phyloP scores from a whole-genome alignment of 352 stramenopile species.

The Pythium oligandrum region DNA sequence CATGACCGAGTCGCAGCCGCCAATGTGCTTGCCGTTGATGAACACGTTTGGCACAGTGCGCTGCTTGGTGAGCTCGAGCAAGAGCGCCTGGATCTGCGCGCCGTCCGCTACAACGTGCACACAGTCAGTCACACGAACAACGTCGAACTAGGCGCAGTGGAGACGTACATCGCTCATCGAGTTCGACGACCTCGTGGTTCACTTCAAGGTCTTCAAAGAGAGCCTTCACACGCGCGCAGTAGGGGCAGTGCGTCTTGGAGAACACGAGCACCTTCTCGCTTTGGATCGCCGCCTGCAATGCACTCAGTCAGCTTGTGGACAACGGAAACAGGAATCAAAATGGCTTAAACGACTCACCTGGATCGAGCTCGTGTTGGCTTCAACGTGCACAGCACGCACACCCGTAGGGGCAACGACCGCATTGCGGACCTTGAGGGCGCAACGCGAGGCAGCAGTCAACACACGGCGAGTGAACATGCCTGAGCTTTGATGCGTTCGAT shows the following conservation, averaged over 20 bases:
- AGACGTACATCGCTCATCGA: slow-evolving; percentile 52
- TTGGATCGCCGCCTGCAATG: slow-evolving; percentile 46
- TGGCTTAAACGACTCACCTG: slow-evolving; percentile 25
- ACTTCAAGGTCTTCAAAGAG: slow-evolving; percentile 73
- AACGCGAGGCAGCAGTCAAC: slow-evolving; percentile 9
- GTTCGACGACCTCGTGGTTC: slow-evolving; percentile 61
- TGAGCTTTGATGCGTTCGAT: not conserved
- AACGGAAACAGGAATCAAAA: not conserved
- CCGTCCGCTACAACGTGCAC: slow-evolving; percentile 63
- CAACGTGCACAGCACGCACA: slow-evolving; percentile 47
- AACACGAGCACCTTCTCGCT: slow-evolving; percentile 88
- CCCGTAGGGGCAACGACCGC: slow-evolving; percentile 10
- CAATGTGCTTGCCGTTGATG: slow-evolving; percentile 95
- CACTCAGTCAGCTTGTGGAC: not conserved
- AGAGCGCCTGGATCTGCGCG: slow-evolving; percentile 84
- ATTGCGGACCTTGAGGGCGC: slow-evolving; percentile 7
- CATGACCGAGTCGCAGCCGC: slow-evolving; percentile 86
- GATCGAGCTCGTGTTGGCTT: slow-evolving; percentile 55
- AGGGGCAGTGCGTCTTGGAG: slow-evolving; percentile 95
- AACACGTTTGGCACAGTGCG: slow-evolving; percentile 98
- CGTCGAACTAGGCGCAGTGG: not conserved
- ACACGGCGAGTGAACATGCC: slow-evolving; percentile 17
- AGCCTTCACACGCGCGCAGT: slow-evolving; percentile 89
- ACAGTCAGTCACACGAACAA: not conserved
- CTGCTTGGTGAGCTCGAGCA: slow-evolving; percentile 92